A percentile compares a stretch with the other conserved stretches of the same genome.
Evolutionary conservation across 2,329 filamentous ascomycete genomes (phyloP).

Genomic region (Stagonosporopsis cucurbitacearum): DNA sequence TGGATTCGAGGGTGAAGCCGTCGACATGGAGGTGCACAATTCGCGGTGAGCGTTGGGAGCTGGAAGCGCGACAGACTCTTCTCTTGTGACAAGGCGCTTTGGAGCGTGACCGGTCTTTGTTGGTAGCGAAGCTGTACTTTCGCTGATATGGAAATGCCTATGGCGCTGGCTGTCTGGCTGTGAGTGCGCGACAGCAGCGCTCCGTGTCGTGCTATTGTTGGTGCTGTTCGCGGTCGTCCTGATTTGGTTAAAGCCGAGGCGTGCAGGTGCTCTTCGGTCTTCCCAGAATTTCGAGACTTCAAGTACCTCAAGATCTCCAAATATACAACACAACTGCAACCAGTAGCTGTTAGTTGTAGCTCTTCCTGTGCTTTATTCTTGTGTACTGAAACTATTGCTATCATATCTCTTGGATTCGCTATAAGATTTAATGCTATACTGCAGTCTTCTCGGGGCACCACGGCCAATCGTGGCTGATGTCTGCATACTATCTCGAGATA

Average conservation of each 20-base stretch:
- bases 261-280: too few relatives aligned
- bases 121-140: constrained; percentile 1
- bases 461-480: not conserved
- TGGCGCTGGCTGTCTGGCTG: constrained; percentile 10
- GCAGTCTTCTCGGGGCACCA: not conserved
- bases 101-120: not conserved
- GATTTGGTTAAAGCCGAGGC: constrained; percentile 19
- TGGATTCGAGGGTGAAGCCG: constrained; percentile 13
- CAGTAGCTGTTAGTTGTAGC: too few relatives aligned
- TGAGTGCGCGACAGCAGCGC: constrained; percentile 1
- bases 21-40: constrained; percentile 25
- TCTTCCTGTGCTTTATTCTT: not conserved
- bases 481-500: not conserved
- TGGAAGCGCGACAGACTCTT: constrained; percentile 11
- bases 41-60: constrained; percentile 18
- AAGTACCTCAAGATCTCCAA: too few relatives aligned
- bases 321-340: not conserved
- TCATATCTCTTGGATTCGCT: too few relatives aligned
- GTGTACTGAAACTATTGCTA: too few relatives aligned
- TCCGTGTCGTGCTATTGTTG: constrained; percentile 9
- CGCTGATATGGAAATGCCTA: constrained; percentile 1
- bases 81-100: not conserved
- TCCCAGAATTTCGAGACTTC: not conserved
- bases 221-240: constrained; percentile 11
- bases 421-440: too few relatives aligned